A percentile compares a stretch with the other conserved stretches of the same genome.
Evolutionary conservation across 106 monocot genomes (phyloP).

Genomic region (Apostasia shenzhenica): DNA sequence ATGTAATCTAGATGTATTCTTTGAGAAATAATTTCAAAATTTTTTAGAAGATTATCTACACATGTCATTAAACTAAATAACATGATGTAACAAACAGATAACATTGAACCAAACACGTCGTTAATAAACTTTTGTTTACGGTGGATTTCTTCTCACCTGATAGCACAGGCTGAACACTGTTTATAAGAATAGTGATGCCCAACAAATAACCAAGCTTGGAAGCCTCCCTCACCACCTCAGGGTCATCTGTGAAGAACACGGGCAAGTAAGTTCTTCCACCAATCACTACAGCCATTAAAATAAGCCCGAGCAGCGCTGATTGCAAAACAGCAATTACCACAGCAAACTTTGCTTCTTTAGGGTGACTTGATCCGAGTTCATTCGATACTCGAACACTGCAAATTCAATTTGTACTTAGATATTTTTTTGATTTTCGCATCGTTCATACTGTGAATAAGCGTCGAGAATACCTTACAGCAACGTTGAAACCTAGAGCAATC

Average conservation of each 20-base stretch:
- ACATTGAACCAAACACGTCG: not conserved
- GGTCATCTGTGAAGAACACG: conserved; percentile 50
- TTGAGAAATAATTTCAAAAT: no score
- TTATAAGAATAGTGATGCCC: conserved; percentile 50
- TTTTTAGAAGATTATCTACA: no score
- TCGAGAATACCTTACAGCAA: conserved; percentile 59
- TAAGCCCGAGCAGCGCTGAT: conserved; percentile 38
- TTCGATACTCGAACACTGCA: conserved; percentile 71
- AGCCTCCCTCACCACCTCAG: conserved; percentile 50
- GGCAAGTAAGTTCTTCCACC: conserved; percentile 33
- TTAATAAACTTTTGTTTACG: not conserved
- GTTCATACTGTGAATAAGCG: not conserved
- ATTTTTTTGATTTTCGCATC: not conserved
- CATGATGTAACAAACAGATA: no score
- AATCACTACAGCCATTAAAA: conserved; percentile 26
- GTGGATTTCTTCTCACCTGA: conserved; percentile 28
- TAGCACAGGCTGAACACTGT: conserved; percentile 83
- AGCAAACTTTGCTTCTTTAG: conserved; percentile 58
- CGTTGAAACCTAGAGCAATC: conserved; percentile 74
- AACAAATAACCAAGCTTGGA: conserved; percentile 68
- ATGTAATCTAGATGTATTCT: no score
- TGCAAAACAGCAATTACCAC: conserved; percentile 34
- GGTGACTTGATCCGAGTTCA: conserved; percentile 62
- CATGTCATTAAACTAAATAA: no score
- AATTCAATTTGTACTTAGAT: not conserved